Base-by-base conservation (phyloP, 2,329 filamentous ascomycete species). In the Stromatinia cepivora region DNA sequence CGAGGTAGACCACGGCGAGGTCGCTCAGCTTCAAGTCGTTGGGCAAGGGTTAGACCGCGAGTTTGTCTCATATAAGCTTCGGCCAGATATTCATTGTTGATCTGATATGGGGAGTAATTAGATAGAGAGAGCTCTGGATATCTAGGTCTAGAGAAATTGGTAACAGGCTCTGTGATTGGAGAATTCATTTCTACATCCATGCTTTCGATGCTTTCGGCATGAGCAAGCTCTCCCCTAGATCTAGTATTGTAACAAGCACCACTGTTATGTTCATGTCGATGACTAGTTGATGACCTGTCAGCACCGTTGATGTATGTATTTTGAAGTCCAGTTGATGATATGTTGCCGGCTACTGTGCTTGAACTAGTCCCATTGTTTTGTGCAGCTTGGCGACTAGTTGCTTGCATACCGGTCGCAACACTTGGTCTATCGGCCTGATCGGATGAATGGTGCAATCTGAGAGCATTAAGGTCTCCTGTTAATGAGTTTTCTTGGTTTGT, bases 321-420 rank as follows among this genome's bases (percentile, higher is more conserved):
- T 31, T 53, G 25, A 17, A 15, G 52, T 15, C 25, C 17, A 53
- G 10, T 53, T 9, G 25, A 20, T 0, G 25, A 15, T 31, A 7
- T n/a, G 5, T n/a, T n/a, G 10, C 31, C 20, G 20, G 10, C 20
- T 36, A n/a, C 20, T n/a, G 10, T n/a, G 20, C 17, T 56, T 8
- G 1, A 4, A 1, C 1, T 6, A 11, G 6, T n/a, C 0, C 34
- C 34, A n/a, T 28, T 58, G 1, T 13, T 58, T 2, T 39, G 1
- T 58, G 34, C 22, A 25, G 1, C n/a, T 42, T 4, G 13, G 1
- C 22, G 7, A 17, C n/a, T 36, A 25, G 22, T n/a, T 25, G 1
- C 11, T 25, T 39, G 22, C n/a, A 11, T 2, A 25, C n/a, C 34
- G 4, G 22, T 15, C n/a, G 22, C 34, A 39, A 28, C 13, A 1